Base-by-base conservation (phyloP, 306 rosid genomes). In the Sophora flavescens region DNA sequence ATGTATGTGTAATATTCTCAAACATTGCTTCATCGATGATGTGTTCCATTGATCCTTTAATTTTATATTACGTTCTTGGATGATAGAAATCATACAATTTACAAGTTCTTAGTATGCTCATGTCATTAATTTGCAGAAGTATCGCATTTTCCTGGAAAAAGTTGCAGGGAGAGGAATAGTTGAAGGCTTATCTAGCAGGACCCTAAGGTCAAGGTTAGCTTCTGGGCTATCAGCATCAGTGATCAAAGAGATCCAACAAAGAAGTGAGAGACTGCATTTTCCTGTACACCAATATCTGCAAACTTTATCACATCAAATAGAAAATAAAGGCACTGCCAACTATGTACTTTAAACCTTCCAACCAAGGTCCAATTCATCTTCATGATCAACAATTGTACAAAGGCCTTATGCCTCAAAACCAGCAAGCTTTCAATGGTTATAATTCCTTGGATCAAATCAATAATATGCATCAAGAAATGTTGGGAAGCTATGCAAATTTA, bases 121-220 rank as follows among this genome's bases (percentile, higher is more conserved):
- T 36, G n/a, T n/a, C n/a, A n/a, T n/a, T 8, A 52, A 36, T n/a
- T 39, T 78, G 77, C 88, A 91, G 97, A 91, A 89, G 63, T 88
- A 91, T 72, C 86, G 93, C 0, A 26, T 82, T 2, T 91, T 91
- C 77, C 62, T 86, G 28, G 85, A 32, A 11, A 69, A 53, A 35
- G 86, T 91, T 32, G 76, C 86, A 0, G 85, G 78, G 11, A 85
- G 53, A 62, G 89, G 85, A n/a, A 17, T 58, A 6, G 0, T 42
- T 11, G 83, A 60, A 36, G 78, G 83, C 38, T 5, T 85, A 75
- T 72, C 89, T 1, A 78, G 80, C 0, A 84, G 78, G 33, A 60
- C 65, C 2, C 47, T 78, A 26, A 82, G 72, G 68, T 88, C 95
- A 80, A 86, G 52, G 36, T 88, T 91, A 13, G 90, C 88, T 7